Percentiles rank a stretch among this genome's conserved stretches.
Evolutionary conservation across 2,329 filamentous ascomycete species (phyloP).

Genomic region (Ceratocystis eucalypticola): DNA sequence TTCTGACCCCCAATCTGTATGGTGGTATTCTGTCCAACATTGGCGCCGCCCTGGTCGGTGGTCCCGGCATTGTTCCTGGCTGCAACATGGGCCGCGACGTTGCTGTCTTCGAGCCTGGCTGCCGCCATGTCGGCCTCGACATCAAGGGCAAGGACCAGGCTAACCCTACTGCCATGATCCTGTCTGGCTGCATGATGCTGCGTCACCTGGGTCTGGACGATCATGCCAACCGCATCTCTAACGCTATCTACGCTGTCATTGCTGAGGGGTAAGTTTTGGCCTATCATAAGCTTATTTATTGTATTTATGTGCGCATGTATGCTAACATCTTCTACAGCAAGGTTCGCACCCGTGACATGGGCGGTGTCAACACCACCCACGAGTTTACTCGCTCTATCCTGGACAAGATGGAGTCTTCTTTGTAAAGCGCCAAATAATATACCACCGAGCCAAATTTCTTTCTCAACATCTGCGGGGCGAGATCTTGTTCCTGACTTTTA

Average conservation of each 20-base stretch:
- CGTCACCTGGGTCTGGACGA: slow-evolving; percentile 94
- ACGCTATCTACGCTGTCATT: slow-evolving; percentile 65
- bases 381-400: slow-evolving; percentile 92
- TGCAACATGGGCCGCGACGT: slow-evolving; percentile 99
- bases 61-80: slow-evolving; percentile 90
- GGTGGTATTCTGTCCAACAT: slow-evolving; percentile 99
- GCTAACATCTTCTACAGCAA: slow-evolving; percentile 47
- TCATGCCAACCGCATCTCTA: slow-evolving; percentile 95
- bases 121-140: slow-evolving; percentile 96
- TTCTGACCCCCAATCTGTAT: slow-evolving; percentile 99
- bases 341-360: slow-evolving; percentile 89
- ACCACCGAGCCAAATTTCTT: slow-evolving; percentile 1
- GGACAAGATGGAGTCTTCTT: slow-evolving; percentile 68
- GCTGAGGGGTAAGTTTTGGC: slow-evolving; percentile 63
- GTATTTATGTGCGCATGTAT: neutral
- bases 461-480: neutral
- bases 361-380: slow-evolving; percentile 75
- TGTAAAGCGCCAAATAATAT: slow-evolving; percentile 12
- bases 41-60: slow-evolving; percentile 89
- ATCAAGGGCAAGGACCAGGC: slow-evolving; percentile 99
- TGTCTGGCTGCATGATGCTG: slow-evolving; percentile 93
- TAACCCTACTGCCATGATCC: slow-evolving; percentile 90
- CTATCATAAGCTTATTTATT: neutral
- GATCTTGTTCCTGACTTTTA: neutral
- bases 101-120: slow-evolving; percentile 96